These are phyloP conservation scores for Didymella pomorum DNA, from an alignment of 2,329 filamentous ascomycete genomes.

Conservation along the genomic window DNA sequence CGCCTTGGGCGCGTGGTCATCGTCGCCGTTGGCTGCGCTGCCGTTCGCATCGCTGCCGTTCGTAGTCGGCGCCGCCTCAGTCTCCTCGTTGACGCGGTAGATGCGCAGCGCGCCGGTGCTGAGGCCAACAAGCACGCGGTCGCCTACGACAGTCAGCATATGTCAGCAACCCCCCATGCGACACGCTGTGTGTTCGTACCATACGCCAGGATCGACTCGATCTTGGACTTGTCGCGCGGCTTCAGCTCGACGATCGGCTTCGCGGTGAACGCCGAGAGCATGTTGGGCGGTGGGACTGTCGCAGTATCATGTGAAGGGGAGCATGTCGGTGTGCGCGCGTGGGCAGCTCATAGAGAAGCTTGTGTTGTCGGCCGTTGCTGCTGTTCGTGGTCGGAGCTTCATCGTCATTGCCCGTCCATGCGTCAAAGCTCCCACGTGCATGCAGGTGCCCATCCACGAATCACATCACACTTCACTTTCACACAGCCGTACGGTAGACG, in stretches of 20 bases:
- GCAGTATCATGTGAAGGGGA: slow-evolving; percentile 24
- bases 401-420: slow-evolving; percentile 35
- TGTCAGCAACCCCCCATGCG: neutral
- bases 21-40: neutral
- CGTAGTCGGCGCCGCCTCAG: slow-evolving; percentile 24
- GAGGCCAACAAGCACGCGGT: slow-evolving; percentile 89
- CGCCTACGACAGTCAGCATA: slow-evolving; percentile 62
- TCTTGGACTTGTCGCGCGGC: slow-evolving; percentile 93
- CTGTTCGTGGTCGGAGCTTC: slow-evolving; percentile 20
- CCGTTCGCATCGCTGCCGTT: neutral
- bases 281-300: slow-evolving; percentile 50
- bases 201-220: slow-evolving; percentile 93
- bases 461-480: neutral
- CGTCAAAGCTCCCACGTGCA: slow-evolving; percentile 16
- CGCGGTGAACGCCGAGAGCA: slow-evolving; percentile 98
- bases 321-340: slow-evolving; percentile 29
- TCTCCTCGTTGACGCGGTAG: slow-evolving; percentile 83
- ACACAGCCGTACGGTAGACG: neutral
- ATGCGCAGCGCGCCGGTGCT: slow-evolving; percentile 88
- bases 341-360: no score
- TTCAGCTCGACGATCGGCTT: slow-evolving; percentile 96
- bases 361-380: slow-evolving; percentile 22
- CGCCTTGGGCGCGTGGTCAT: neutral
- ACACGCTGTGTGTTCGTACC: slow-evolving; percentile 61
- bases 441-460: neutral